phyloP scores from a whole-genome alignment of 257 asterid species.

The Nicotiana knightiana region DNA sequence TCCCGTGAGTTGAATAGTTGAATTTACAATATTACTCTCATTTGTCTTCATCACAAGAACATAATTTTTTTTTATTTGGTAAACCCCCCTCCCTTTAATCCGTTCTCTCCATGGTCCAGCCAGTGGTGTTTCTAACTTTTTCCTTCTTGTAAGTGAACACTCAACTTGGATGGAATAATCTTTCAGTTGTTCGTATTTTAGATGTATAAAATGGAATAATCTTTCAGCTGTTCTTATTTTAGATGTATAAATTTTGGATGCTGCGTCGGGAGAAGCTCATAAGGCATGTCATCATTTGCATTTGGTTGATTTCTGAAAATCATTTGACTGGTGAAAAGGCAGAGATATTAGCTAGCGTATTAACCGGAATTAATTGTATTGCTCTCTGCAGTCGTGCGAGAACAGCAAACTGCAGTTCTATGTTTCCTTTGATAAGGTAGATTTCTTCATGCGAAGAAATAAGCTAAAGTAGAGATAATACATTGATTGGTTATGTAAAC shows the following conservation, averaged over 20 bases:
- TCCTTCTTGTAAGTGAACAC: neutral
- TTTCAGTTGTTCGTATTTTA: neutral
- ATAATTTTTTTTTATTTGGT: neutral
- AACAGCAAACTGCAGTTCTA: neutral
- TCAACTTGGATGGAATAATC: neutral
- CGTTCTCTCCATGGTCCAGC: neutral
- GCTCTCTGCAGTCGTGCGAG: neutral
- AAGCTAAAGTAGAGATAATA: neutral
- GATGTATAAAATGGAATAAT: neutral
- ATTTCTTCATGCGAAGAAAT: neutral
- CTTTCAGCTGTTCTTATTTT: neutral
- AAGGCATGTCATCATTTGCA: neutral
- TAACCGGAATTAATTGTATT: neutral
- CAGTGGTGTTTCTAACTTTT: neutral
- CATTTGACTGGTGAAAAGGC: neutral
- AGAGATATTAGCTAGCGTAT: neutral
- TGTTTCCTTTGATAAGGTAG: neutral
- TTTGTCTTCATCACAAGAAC: neutral
- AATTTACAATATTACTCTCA: neutral
- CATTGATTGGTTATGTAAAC: constrained; percentile 3
- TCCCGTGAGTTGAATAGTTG: neutral
- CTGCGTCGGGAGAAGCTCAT: neutral
- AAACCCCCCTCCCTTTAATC: neutral
- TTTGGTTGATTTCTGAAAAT: neutral
- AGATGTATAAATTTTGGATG: neutral